Conservation (phyloP, 2,329 filamentous ascomycete genomes). For the Berkeleyomyces rouxiae region DNA sequence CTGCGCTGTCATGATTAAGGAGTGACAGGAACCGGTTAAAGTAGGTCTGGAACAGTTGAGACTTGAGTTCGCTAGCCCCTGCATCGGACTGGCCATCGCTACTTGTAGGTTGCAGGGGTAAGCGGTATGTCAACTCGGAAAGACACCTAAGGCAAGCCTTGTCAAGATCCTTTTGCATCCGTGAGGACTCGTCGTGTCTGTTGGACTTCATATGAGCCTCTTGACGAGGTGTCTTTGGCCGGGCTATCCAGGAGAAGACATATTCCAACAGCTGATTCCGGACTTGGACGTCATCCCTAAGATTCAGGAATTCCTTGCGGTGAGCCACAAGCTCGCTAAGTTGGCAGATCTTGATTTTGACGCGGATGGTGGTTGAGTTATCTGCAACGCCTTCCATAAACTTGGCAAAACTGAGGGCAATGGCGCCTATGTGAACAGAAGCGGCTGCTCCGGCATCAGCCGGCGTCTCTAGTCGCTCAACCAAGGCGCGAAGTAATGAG, state of each 20-base stretch:
- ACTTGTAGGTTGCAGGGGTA: conserved; percentile 49
- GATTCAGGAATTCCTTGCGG: conserved; percentile 50
- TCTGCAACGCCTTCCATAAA: conserved; percentile 45
- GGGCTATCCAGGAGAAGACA: conserved; percentile 51
- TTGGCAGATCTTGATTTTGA: conserved; percentile 55
- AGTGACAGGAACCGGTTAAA: conserved; percentile 53
- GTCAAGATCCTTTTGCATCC: conserved; percentile 49
- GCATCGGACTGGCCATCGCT: conserved; percentile 46
- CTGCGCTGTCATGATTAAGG: conserved; percentile 36
- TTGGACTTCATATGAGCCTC: conserved; percentile 26
- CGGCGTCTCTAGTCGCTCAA: conserved; percentile 47
- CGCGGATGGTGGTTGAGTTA: conserved; percentile 37
- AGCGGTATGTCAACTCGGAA: conserved; percentile 47
- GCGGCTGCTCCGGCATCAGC: conserved; percentile 45
- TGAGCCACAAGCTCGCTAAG: conserved; percentile 47
- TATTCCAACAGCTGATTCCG: conserved; percentile 52
- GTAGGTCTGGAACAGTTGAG: conserved; percentile 55
- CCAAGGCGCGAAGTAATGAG: conserved; percentile 43
- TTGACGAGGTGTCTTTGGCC: conserved; percentile 35
- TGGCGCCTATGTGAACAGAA: conserved; percentile 44
- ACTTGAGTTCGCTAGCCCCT: conserved; percentile 50
- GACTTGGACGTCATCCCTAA: conserved; percentile 52
- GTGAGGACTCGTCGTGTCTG: conserved; percentile 39
- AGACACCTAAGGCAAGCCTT: conserved; percentile 47
- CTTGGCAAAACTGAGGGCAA: conserved; percentile 50